Conservation (phyloP, 2,329 filamentous ascomycete species). For the Neospermospora avenae region DNA sequence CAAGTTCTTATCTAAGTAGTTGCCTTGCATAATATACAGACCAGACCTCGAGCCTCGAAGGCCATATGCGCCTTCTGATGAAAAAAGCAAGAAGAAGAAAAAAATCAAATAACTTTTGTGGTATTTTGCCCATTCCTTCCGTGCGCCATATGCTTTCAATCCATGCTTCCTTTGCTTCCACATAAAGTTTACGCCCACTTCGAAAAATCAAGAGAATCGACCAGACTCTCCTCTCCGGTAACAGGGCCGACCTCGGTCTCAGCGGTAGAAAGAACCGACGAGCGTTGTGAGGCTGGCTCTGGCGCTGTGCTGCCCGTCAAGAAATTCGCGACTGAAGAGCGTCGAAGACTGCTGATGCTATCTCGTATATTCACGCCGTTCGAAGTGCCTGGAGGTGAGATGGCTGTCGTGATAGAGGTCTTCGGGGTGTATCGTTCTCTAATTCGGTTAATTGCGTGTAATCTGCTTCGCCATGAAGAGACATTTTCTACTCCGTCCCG, state of each 20-base stretch:
- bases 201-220: conserved; percentile 36
- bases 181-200: conserved; percentile 31
- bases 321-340: conserved; percentile 64
- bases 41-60: neutral
- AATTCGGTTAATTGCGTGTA: conserved; percentile 80
- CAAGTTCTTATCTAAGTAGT: neutral
- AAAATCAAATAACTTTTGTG: conserved; percentile 26
- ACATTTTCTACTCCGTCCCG: conserved; percentile 76
- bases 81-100: neutral
- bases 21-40: conserved; percentile 11
- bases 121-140: conserved; percentile 23
- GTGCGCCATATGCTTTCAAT: conserved; percentile 8
- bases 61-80: conserved; percentile 8
- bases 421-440: conserved; percentile 63
- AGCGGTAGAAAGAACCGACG: conserved; percentile 54
- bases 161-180: neutral
- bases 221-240: conserved; percentile 30
- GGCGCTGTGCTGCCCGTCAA: conserved; percentile 52
- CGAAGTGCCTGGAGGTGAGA: conserved; percentile 35
- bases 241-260: conserved; percentile 47
- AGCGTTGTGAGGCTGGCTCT: conserved; percentile 55
- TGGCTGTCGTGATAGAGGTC: conserved; percentile 30
- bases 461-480: conserved; percentile 83
- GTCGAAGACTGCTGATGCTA: conserved; percentile 57
- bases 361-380: conserved; percentile 48